These are phyloP conservation scores for Nissolia schottii DNA, from an alignment of 306 rosid genomes.

Conservation along the genomic window DNA sequence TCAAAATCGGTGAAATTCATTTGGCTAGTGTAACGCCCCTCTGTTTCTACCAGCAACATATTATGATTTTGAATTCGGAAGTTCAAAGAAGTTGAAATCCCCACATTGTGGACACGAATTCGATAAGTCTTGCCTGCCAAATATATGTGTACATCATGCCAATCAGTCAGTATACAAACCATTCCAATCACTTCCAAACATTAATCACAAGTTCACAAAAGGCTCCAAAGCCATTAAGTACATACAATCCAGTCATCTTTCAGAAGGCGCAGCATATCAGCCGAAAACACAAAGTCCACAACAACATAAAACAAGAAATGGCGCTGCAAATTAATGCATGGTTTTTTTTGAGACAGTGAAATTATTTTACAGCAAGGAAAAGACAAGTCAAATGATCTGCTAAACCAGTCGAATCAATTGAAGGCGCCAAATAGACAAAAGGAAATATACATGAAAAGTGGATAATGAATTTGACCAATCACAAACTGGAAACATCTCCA, in stretches of 20 bases:
- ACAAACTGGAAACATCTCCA: background rate
- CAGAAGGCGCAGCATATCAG: background rate
- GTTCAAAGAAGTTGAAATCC: conserved; percentile 77
- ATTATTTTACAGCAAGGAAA: background rate
- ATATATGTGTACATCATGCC: background rate
- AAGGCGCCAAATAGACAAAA: background rate
- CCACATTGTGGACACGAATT: conserved; percentile 80
- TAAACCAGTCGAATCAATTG: background rate
- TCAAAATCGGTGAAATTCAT: conserved; percentile 64
- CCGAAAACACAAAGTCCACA: background rate
- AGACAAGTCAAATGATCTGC: background rate
- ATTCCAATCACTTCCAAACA: background rate
- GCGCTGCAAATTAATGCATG: background rate
- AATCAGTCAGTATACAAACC: background rate
- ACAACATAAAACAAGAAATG: background rate
- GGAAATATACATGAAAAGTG: background rate
- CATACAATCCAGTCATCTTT: background rate
- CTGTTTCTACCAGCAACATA: conserved; percentile 69
- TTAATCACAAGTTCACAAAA: too few species aligned
- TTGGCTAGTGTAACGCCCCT: conserved; percentile 67
- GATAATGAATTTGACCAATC: background rate
- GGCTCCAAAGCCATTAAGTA: background rate
- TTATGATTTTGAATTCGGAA: conserved; percentile 84
- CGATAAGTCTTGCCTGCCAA: conserved; percentile 84
- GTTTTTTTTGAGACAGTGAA: background rate